These are phyloP conservation scores for Schizophyllum amplum DNA, from an alignment of 1,284 basidiomycete species.

Conservation along the genomic window DNA sequence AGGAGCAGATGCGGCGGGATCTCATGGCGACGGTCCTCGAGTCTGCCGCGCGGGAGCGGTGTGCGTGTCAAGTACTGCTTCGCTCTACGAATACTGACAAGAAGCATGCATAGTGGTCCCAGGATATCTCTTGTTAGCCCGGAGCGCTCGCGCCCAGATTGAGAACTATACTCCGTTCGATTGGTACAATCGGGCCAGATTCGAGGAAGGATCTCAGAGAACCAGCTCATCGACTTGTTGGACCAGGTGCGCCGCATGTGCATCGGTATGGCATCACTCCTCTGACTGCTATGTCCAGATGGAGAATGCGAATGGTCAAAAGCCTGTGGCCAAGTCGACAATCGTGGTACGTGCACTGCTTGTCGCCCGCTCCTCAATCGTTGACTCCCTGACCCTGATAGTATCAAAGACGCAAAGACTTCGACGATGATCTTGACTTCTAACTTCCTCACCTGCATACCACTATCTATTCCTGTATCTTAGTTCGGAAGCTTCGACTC, in stretches of 20 bases:
- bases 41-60: constrained; percentile 79
- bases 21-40: constrained; percentile 88
- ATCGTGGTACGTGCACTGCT: constrained; percentile 51
- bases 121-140: constrained; percentile 92
- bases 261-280: not conserved
- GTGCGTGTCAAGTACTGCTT: constrained; percentile 40
- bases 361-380: constrained; percentile 1
- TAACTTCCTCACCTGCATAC: constrained; percentile 16
- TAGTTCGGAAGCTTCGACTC: too few species aligned
- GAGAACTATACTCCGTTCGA: constrained; percentile 76
- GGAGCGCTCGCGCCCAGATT: constrained; percentile 79
- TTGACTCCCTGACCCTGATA: constrained; percentile 22
- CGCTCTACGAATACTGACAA: not conserved
- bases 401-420: constrained; percentile 67
- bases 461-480: too few species aligned
- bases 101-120: constrained; percentile 37
- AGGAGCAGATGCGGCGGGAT: constrained; percentile 72
- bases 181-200: constrained; percentile 95
- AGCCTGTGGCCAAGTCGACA: constrained; percentile 47
- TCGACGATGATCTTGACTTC: constrained; percentile 68
- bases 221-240: constrained; percentile 84
- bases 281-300: constrained; percentile 34
- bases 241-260: constrained; percentile 64
- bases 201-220: constrained; percentile 77
- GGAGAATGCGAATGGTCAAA: constrained; percentile 51